Base-by-base conservation (phyloP, 2,329 filamentous ascomycete genomes). In the Chaetomium strumarium region DNA sequence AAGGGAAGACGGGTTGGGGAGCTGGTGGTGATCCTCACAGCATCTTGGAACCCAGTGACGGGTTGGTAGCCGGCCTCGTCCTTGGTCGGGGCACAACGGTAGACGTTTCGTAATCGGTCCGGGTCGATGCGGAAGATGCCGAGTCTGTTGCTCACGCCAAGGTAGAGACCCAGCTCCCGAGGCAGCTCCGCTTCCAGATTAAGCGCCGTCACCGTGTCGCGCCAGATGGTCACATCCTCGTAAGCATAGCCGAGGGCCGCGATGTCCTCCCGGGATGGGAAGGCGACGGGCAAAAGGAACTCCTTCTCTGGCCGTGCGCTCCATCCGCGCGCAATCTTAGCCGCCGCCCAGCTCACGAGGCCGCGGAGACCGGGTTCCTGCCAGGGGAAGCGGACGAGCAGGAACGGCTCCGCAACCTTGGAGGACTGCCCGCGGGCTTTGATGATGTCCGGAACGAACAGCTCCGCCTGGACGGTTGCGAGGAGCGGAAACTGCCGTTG, bases 121-220 rank as follows among this genome's bases (percentile, higher is more conserved):
- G 80, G 78, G 62, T 88, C 80, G 58, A 86, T 74, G 53, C 86
- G 77, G 70, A 91, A 90, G 24, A 92, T 66, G 8, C 76, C 80
- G 24, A 92, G 70, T 47, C 78, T 78, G 54, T 84, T 82, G 60
- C 78, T 80, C 40, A 85, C 78, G 9, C 86, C 86, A 5, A 90
- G 73, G 53, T 85, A 88, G 50, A 75, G 75, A 57, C 74, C 74
- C 51, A 90, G 70, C 67, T 88, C 84, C 1, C 69, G 67, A 5
- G 86, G 79, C 13, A 86, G 66, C 47, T 86, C 81, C 24, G 67
- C 67, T 37, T 70, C 72, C 70, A 85, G 70, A 62, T 84, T 81
- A 53, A 84, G 71, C 2, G 79, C 80, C 31, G 60, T 69, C 11
- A 76, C 67, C 1, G 69, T 70, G 11, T 87, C 80, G 55, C 76